Evolutionary conservation across 2,329 filamentous ascomycete species (phyloP), one percentile per base, ranked within the genome.

Genomic region (Boeremia exigua): DNA sequence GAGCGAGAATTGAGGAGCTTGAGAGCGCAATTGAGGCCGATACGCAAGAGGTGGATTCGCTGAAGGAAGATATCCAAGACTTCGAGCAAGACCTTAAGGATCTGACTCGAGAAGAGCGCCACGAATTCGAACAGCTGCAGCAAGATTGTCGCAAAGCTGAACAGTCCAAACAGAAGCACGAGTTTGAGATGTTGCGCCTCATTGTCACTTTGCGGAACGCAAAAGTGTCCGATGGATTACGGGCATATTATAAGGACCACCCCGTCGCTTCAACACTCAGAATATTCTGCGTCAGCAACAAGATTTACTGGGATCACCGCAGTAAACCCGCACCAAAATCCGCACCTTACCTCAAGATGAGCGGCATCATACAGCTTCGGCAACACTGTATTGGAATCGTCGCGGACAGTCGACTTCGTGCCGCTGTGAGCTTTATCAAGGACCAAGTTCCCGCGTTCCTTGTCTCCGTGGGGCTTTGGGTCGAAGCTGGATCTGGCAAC

Each of bases 201-300:
- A 59, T 81, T 0, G 68, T 82, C 8, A 62, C 54, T 3, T 72
- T 64, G 7, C 77, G 80, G 2, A 82, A 81, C 50, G 55, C 44
- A 0, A 66, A 66, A 12, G 67, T 82, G 5, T 63, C 60, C 1
- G 19, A 43, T 1, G 37, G 64, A 2, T 69, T 82, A 6, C 45
- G 37, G 0, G 32, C 42, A 0, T 40, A 61, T 1, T 81, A 81
- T 25, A 17, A 11, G 40, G 58, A 12, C 54, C 63, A 8, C 54
- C 74, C 14, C 1, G 58, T 63, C 0, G 63, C 42, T 6, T 61
- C 58, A 23, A 36, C 56, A 2, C 56, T 79, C 28, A 63, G 61
- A 3, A 72, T 79, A 5, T 81, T 81, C 55, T 82, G 79, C 45
- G 75, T 79, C 9, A 80, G 80, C 62, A 82, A 82, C 57, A 67